Percentiles rank a stretch among this genome's conserved stretches.
Evolutionary conservation across 768 basidiomycete species (phyloP).

Genomic region (Lactarius akahatsu): DNA sequence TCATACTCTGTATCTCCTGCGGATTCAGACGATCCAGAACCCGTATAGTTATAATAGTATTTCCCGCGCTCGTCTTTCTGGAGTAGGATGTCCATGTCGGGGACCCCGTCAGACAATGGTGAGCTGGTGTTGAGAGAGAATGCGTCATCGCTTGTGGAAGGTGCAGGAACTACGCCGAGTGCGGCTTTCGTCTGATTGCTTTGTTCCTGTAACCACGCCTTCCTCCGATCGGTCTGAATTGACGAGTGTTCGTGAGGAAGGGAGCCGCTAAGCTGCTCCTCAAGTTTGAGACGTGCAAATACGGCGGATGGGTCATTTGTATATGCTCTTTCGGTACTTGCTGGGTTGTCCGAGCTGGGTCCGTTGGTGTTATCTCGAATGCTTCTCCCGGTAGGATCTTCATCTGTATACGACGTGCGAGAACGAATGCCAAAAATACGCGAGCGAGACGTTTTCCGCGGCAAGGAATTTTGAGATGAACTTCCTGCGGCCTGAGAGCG

Average conservation of each 20-base stretch:
- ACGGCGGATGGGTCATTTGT: conserved; percentile 17
- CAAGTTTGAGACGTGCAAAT: conserved; percentile 24
- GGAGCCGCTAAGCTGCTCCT: conserved; percentile 4
- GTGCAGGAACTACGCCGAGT: conserved; percentile 7
- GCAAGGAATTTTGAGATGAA: neutral
- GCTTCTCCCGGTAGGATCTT: neutral
- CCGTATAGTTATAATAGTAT: conserved; percentile 13
- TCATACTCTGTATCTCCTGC: conserved; percentile 23
- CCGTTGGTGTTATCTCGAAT: neutral
- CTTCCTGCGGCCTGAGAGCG: conserved; percentile 5
- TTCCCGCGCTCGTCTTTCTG: conserved; percentile 22
- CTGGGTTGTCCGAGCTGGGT: neutral
- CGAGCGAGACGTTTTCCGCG: conserved; percentile 19
- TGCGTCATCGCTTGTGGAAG: conserved; percentile 23
- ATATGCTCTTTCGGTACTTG: conserved; percentile 2
- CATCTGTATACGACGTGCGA: conserved; percentile 13
- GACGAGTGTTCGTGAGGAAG: conserved; percentile 14
- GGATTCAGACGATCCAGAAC: conserved; percentile 19
- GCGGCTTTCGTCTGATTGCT: neutral
- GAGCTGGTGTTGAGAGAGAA: conserved; percentile 28
- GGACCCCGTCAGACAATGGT: conserved; percentile 15
- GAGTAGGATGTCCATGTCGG: conserved; percentile 13
- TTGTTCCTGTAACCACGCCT: conserved; percentile 26
- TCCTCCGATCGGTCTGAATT: conserved; percentile 13
- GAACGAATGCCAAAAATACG: conserved; percentile 18